Percentiles rank a stretch among this genome's conserved stretches.
These are phyloP conservation scores for Hypoxylon lienhwacheense DNA, from an alignment of 495 filamentous ascomycete genomes.

Conservation along the genomic window DNA sequence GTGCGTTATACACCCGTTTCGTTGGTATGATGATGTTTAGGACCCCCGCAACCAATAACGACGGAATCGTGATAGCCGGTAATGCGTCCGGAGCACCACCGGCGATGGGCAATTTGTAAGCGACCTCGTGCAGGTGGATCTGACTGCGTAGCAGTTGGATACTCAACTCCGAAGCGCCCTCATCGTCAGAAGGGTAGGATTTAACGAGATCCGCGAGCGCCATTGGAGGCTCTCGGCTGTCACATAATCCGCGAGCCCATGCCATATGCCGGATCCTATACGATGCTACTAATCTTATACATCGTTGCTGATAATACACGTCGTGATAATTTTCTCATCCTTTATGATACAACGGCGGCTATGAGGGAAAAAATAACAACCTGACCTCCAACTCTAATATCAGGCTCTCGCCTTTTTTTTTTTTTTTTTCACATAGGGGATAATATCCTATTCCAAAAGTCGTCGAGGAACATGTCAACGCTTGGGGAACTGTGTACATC, in stretches of 20 bases:
- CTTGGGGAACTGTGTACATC: too few relatives aligned
- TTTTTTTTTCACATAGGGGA: conserved; percentile 26
- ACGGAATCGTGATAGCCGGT: conserved; percentile 50
- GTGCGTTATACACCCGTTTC: conserved; percentile 43
- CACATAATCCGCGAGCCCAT: conserved; percentile 48
- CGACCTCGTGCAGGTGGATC: conserved; percentile 49
- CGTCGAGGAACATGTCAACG: too few relatives aligned
- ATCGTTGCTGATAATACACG: too few relatives aligned
- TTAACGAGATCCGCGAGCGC: conserved; percentile 43
- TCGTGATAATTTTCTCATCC: conserved; percentile 46
- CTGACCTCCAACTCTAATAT: conserved; percentile 42
- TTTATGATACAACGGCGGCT: conserved; percentile 42
- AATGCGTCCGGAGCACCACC: conserved; percentile 35
- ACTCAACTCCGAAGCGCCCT: conserved; percentile 45
- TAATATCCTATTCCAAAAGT: too few relatives aligned
- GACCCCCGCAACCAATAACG: conserved; percentile 48
- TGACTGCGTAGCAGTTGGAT: conserved; percentile 48
- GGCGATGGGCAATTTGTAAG: conserved; percentile 44
- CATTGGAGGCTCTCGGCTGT: conserved; percentile 43
- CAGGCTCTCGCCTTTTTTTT: conserved; percentile 44
- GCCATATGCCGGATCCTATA: too few relatives aligned
- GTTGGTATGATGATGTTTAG: conserved; percentile 43
- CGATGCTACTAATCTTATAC: too few relatives aligned
- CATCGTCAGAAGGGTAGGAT: conserved; percentile 43
- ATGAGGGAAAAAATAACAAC: conserved; percentile 43